Evolutionary conservation across 768 basidiomycete genomes (phyloP).

Genomic region (Galerina marginata): DNA sequence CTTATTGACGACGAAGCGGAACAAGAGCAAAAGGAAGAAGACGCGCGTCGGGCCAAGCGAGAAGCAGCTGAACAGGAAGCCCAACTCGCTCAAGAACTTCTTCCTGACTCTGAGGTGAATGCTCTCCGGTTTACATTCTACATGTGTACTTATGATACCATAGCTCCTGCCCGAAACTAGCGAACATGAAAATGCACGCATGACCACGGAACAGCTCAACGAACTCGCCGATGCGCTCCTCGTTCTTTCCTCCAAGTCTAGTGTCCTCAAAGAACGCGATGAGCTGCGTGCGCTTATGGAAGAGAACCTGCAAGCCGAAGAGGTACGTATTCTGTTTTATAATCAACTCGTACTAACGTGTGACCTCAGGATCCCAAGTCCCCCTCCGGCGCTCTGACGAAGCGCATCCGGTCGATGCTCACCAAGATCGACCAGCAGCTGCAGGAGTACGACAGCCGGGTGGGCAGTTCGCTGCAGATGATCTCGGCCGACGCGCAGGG

Average conservation of each 20-base stretch:
- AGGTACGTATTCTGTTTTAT: constrained; percentile 48
- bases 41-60: constrained; percentile 84
- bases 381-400: constrained; percentile 87
- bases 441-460: constrained; percentile 88
- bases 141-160: too few relatives aligned
- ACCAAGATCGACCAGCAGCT: constrained; percentile 94
- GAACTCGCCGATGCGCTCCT: constrained; percentile 92
- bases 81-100: constrained; percentile 76
- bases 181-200: constrained; percentile 80
- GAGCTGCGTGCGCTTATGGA: constrained; percentile 93
- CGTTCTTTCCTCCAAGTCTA: constrained; percentile 90
- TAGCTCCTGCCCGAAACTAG: constrained; percentile 68
- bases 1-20: constrained; percentile 99
- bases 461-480: constrained; percentile 84
- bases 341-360: background rate
- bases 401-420: constrained; percentile 94
- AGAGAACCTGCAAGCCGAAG: constrained; percentile 89
- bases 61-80: constrained; percentile 83
- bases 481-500: constrained; percentile 88
- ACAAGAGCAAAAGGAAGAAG: constrained; percentile 95
- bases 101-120: constrained; percentile 89
- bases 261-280: constrained; percentile 93
- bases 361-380: constrained; percentile 69
- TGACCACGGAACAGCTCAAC: constrained; percentile 95
- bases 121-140: background rate